phyloP scores from a whole-genome alignment of 2,329 filamentous ascomycete genomes.

The Botrytis pseudocinerea region DNA sequence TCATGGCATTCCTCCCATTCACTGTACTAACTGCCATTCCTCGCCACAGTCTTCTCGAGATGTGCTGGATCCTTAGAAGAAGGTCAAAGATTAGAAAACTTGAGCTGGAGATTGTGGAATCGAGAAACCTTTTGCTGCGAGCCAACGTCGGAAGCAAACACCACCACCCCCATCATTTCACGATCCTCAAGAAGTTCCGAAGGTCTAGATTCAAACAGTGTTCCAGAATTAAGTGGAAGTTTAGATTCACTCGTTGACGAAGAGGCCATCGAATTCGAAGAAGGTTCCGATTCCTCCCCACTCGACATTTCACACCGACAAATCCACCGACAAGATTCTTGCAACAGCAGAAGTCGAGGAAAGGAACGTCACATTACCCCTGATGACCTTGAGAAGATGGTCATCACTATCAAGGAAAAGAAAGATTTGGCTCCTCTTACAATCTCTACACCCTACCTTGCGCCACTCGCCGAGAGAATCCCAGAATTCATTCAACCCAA shows the following conservation, averaged over 20 bases:
- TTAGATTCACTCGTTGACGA: slow-evolving; percentile 74
- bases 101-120: slow-evolving; percentile 95
- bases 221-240: slow-evolving; percentile 75
- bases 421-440: slow-evolving; percentile 63
- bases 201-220: slow-evolving; percentile 51
- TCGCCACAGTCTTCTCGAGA: slow-evolving; percentile 76
- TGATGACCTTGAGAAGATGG: slow-evolving; percentile 89
- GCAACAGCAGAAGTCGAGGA: slow-evolving; percentile 68
- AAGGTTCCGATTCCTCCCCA: slow-evolving; percentile 51
- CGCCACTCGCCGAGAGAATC: slow-evolving; percentile 43
- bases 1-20: not conserved
- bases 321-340: slow-evolving; percentile 70
- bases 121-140: slow-evolving; percentile 89
- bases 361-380: slow-evolving; percentile 90
- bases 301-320: slow-evolving; percentile 62
- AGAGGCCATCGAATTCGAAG: slow-evolving; percentile 59
- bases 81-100: slow-evolving; percentile 87
- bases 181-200: slow-evolving; percentile 38
- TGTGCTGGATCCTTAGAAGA: slow-evolving; percentile 93
- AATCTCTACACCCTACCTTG: slow-evolving; percentile 39
- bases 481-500: slow-evolving; percentile 41
- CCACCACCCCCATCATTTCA: slow-evolving; percentile 46
- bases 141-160: slow-evolving; percentile 54
- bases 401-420: slow-evolving; percentile 86
- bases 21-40: slow-evolving; percentile 21